Evolutionary conservation across 495 filamentous ascomycete species (phyloP).

Genomic region (Trichoderma reesei): DNA sequence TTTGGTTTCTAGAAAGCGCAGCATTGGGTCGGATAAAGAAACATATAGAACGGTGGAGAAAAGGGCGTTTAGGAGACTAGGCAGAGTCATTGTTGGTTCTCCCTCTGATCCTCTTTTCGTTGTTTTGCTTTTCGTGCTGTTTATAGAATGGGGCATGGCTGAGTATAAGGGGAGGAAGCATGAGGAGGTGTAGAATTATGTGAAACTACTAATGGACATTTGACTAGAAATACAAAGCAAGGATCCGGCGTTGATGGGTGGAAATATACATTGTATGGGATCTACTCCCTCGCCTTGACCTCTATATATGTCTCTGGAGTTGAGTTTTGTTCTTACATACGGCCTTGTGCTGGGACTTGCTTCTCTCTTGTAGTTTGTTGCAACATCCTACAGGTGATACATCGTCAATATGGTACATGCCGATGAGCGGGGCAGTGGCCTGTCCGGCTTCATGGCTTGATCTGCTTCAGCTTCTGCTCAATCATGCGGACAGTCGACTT

Average conservation of each 20-base stretch:
- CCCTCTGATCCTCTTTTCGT: not conserved
- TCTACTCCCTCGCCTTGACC: not conserved
- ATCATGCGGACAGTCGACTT: constrained; percentile 36
- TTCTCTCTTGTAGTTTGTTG: not conserved
- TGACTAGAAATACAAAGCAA: not conserved
- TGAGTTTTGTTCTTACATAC: too few species aligned
- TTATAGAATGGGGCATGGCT: not conserved
- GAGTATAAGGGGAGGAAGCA: too few species aligned
- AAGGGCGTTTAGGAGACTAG: not conserved
- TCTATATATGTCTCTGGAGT: not conserved
- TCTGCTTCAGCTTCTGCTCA: constrained; percentile 25
- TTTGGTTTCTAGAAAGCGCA: not conserved
- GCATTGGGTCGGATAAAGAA: not conserved
- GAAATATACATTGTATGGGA: not conserved
- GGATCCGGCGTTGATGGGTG: not conserved
- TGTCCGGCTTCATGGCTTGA: not conserved
- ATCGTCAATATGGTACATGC: too few species aligned
- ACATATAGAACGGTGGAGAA: not conserved
- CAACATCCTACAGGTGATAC: too few species aligned
- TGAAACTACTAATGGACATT: not conserved
- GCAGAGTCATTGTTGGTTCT: not conserved
- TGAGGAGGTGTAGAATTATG: not conserved
- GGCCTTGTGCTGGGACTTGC: too few species aligned
- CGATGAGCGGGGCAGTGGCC: not conserved
- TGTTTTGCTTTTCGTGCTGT: not conserved